Conservation (phyloP, 2,329 filamentous ascomycete genomes). For the Furcasterigmium sp. region DNA sequence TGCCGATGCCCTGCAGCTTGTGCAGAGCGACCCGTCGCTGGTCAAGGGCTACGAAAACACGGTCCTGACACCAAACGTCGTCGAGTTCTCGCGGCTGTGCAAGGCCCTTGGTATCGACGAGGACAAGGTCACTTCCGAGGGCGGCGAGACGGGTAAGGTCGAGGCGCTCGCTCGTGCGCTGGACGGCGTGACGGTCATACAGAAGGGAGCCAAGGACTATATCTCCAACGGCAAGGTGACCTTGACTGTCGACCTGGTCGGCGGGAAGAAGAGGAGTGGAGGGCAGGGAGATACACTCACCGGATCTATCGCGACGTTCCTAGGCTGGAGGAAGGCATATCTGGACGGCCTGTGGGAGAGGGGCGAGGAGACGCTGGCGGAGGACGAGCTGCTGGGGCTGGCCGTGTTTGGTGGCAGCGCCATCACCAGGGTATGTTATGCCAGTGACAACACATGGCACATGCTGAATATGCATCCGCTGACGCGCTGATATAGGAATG, state of each 20-base stretch:
- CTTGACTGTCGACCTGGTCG: constrained; percentile 69
- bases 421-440: constrained; percentile 66
- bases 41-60: constrained; percentile 77
- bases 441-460: neutral
- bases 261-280: constrained; percentile 84
- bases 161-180: constrained; percentile 67
- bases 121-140: constrained; percentile 28
- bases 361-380: constrained; percentile 25
- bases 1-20: constrained; percentile 79
- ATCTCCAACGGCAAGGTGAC: constrained; percentile 77
- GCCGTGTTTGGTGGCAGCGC: constrained; percentile 83
- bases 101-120: constrained; percentile 66
- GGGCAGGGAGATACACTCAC: constrained; percentile 96
- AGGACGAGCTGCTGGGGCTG: constrained; percentile 63
- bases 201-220: constrained; percentile 80
- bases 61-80: constrained; percentile 90
- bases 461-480: constrained; percentile 14
- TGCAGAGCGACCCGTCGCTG: constrained; percentile 69
- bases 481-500: constrained; percentile 64
- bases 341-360: constrained; percentile 68
- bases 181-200: constrained; percentile 83
- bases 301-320: constrained; percentile 78
- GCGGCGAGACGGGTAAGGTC: constrained; percentile 41
- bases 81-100: constrained; percentile 82
- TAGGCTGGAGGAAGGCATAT: constrained; percentile 87